Evolutionary conservation across 2,329 filamentous ascomycete species (phyloP), one percentile per base, ranked within the genome.

Genomic region (Clarireedia hainanense): DNA sequence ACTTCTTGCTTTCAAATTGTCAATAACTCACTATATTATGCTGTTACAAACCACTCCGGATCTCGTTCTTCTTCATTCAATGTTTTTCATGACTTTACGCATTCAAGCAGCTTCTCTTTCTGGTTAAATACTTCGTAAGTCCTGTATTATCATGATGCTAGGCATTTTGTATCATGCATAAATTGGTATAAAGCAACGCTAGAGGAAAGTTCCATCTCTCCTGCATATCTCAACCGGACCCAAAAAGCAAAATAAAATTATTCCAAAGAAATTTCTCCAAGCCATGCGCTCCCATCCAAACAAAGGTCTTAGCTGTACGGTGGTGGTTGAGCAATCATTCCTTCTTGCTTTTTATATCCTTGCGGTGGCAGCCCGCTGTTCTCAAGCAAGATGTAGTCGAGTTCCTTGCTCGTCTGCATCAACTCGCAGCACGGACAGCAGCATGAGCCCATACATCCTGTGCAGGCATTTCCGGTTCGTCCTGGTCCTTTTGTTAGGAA

Each of bases 361-460:
- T 56, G 12, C 7, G 20, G 3, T 20, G 26, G 5, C n/a, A 27
- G 14, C 5, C 34, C 39, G 15, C 46, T 47, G 15, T 56, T 47
- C 23, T 56, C 53, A 12, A 43, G 20, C 5, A 56, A 36, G 46
- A 55, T 30, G 20, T 40, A 48, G 26, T 57, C 52, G 23, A 57
- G 17, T 27, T 57, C 56, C 40, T 57, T 57, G 46, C 52, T 56
- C 9, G 52, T 56, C 12, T 57, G 56, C 36, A 57, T 55, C 23
- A 57, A 49, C 46, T 57, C 56, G 14, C 56, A 57, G 40, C 56
- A 57, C 6, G 52, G 5, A 23, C 56, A 57, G 12, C 56, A 57
- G 7, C 7, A 47, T 5, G 52, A 49, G 3, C 5, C 39, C 37
- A 55, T 39, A 39, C 52, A 57, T 3, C 6, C 12, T 14, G 14